Base-by-base conservation (phyloP, 2,329 filamentous ascomycete species). In the Clarireedia paspali region DNA sequence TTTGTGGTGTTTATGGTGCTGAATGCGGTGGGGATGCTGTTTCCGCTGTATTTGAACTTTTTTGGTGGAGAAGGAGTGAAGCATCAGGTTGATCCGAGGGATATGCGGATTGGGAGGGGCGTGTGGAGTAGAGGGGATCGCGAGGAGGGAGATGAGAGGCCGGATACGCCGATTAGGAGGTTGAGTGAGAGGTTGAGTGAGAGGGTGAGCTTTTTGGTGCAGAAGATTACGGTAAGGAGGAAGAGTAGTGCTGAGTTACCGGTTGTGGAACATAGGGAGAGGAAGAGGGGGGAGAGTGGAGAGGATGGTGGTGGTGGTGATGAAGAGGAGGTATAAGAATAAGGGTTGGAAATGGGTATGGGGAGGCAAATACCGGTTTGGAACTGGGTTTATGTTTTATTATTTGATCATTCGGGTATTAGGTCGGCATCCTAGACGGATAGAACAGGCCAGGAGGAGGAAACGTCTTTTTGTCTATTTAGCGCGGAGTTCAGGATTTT, bases 1-100 rank as follows among this genome's bases (percentile, higher is more conserved):
- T 67, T 61, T 44, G 64, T 62, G 38, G 62, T 68, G 14, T 57
- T 68, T 39, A 57, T 66, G 6, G 62, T 65, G 1, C 51, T 70
- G 2, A 64, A 60, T 20, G 58, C 61, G 2, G 48, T 63, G 6
- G 65, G 59, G 1, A n/a, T 59, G 1, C 6, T 66, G 4, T 68
- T 62, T 44, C 67, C 67, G 0, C 1, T 65, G 0, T 70, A 67
- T 53, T 53, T 70, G 0, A 66, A 62, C 27, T 30, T 30, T 48
- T n/a, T 63, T 0, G 53, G 46, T 3, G 47, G 62, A 0, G 47
- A 59, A 0, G 48, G 48, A 6, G 67, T 62, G 4, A 60, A 62
- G 45, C 50, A 57, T 17, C 63, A 64, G 38, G 64, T 68, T 24
- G 63, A 68, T 58, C 62, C 64, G 1, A 48, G 27, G 14, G n/a